Evolutionary conservation across 805 yeast species (phyloP), one percentile per base, ranked within the genome.

Genomic region (Ogataea ramenticola): DNA sequence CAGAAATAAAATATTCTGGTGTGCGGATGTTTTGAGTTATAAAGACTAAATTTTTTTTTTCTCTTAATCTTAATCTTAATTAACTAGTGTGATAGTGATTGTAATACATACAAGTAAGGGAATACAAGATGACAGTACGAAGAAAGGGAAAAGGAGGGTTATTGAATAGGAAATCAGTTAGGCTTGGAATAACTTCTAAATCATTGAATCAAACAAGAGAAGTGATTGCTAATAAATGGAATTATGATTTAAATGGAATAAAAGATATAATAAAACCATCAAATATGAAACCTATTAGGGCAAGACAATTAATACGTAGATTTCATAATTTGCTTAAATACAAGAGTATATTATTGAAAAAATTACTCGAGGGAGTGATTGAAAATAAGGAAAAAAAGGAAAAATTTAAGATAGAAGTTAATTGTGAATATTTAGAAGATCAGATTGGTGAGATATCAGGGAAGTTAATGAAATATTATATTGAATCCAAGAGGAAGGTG

Each of bases 221-320:
- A 29, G 5, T 11, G 12, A n/a, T 8, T 29, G 12, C n/a, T 8
- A 29, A 29, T 29, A 29, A 29, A 42, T 8, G n/a, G 37, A 6
- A 20, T n/a, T 34, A 34, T 34, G 37, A 34, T 19, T 20, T 34
- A 9, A 12, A 12, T 20, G 19, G 19, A 15, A 24, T 24, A 38
- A 38, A 50, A 20, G 20, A 10, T 4, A 6, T 42, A 42, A 57
- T 42, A 42, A 57, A 60, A 9, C 79, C 82, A 2, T 69, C 56
- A 35, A 52, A 68, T 8, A 69, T 82, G 44, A 87, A 82, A 60
- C 95, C 88, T 3, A 71, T 74, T 37, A 70, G 78, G 53, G 83
- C 96, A 0, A 68, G 96, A 40, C 80, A 76, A 53, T 70, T 90
- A 19, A 90, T 90, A 24, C 72, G 96, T 44, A 62, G 88, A 34